Percentiles rank a stretch among this genome's conserved stretches.
phyloP scores from a whole-genome alignment of 2,329 filamentous ascomycete species.

The Aphanocladium album region DNA sequence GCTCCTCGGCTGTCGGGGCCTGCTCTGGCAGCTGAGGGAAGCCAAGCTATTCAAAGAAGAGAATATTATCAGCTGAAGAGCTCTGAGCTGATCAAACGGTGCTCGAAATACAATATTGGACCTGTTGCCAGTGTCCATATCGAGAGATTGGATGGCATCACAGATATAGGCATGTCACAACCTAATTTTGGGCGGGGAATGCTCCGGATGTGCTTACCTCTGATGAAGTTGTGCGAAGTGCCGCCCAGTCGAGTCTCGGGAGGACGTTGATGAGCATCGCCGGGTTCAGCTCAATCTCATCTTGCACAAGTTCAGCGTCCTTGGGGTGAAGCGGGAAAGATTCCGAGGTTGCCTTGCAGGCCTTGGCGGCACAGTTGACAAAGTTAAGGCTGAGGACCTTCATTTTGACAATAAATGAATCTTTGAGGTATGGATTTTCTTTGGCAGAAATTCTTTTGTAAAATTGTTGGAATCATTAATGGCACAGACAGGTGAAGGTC shows the following conservation, averaged over 20 bases:
- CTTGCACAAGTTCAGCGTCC: conserved; percentile 85
- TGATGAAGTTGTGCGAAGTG: conserved; percentile 65
- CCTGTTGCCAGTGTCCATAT: too few species aligned
- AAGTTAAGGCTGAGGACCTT: conserved; percentile 96
- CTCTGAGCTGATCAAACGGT: neutral
- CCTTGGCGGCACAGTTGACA: conserved; percentile 90
- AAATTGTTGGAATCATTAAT: neutral
- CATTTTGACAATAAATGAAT: conserved; percentile 49
- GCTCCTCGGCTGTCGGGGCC: conserved; percentile 57
- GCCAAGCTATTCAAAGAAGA: conserved; percentile 55
- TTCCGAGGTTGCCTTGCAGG: conserved; percentile 74
- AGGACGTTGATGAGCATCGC: conserved; percentile 80
- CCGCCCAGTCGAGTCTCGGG: conserved; percentile 83
- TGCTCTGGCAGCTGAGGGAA: conserved; percentile 67
- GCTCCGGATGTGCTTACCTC: conserved; percentile 55
- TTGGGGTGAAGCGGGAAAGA: conserved; percentile 90
- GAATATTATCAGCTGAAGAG: neutral
- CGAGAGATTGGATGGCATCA: neutral
- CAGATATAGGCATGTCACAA: too few species aligned
- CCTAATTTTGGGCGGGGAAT: neutral
- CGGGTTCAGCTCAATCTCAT: conserved; percentile 77
- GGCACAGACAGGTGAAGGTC: neutral
- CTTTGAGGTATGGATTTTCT: neutral
- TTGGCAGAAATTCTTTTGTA: neutral
- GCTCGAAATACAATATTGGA: too few species aligned